Base-by-base conservation (phyloP, 202 grass and related monocot species). In the Dendrocalamus latiflorus region DNA sequence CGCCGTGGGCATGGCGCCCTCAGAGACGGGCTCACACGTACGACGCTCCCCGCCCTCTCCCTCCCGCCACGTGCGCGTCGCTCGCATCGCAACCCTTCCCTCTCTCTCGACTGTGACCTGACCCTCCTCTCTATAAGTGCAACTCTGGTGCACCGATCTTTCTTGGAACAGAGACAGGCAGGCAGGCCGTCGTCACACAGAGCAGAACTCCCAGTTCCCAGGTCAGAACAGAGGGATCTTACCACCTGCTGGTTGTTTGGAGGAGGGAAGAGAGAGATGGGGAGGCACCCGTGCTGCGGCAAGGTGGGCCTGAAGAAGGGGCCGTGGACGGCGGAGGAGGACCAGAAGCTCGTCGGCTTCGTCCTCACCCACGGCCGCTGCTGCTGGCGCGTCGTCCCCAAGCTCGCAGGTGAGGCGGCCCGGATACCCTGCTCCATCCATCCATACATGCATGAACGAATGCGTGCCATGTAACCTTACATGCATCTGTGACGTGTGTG, bases 351-450 rank as follows among this genome's bases (percentile, higher is more conserved):
- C 53, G 78, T 97, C 86, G 75, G 76, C 48, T 97, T 94, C 79
- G 76, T 97, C 82, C 79, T 93, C 81, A 83, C 82, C 86, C 86
- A 94, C 91, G 88, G 90, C 28, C 92, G 88, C 79, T 91, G 78
- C 73, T 94, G 92, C 84, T 97, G 94, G 95, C 92, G 95, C 80
- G 66, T 88, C 84, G 88, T 98, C 51, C 95, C 95, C 26, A 91
- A 89, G 84, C 89, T 91, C 59, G 83, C 86, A 48, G 88, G 88
- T 91, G 4, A 53, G 59, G 4, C n/a, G 9, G 0, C 6, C 6
- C 14, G 12, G 2, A 22, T 24, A 2, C 16, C 30, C 22, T 59
- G 38, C 21, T 61, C 21, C 14, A 6, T 42, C 22, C 56, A n/a
- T n/a, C n/a, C n/a, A n/a, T n/a, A n/a, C n/a, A n/a, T n/a, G n/a